Conservation (phyloP, 176 grass and related monocot genomes). For the Bothriochloa decipiens region DNA sequence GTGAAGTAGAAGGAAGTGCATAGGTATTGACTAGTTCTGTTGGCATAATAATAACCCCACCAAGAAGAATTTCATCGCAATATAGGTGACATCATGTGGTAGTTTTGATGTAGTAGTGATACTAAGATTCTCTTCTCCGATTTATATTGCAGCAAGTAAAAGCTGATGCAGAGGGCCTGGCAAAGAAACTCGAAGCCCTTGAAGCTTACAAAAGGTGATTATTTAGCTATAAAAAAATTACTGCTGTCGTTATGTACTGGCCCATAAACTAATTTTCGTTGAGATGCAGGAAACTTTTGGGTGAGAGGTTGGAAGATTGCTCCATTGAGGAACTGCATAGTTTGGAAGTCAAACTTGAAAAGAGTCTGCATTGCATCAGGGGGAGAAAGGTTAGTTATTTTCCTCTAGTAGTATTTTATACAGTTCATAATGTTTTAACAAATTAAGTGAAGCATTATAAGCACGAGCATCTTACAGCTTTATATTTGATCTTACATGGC, state of each 20-base stretch:
- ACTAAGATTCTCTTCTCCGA: background rate
- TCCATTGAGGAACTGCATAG: slow-evolving; percentile 63
- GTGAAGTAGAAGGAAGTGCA: background rate
- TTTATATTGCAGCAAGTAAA: slow-evolving; percentile 62
- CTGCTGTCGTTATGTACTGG: background rate
- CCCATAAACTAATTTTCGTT: background rate
- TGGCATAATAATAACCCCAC: background rate
- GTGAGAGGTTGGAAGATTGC: slow-evolving; percentile 66
- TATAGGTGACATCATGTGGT: background rate
- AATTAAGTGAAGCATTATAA: background rate
- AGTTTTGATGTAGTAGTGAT: background rate
- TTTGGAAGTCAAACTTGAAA: slow-evolving; percentile 60
- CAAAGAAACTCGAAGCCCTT: slow-evolving; percentile 63
- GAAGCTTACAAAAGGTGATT: slow-evolving; percentile 63
- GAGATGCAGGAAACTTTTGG: slow-evolving; percentile 62
- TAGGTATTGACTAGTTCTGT: background rate
- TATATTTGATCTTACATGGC: slow-evolving; percentile 19
- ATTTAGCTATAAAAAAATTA: background rate
- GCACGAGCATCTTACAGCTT: slow-evolving; percentile 8
- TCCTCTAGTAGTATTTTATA: background rate
- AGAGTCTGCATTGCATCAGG: slow-evolving; percentile 54
- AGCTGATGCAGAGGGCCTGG: slow-evolving; percentile 52
- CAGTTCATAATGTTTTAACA: background rate
- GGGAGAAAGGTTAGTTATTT: slow-evolving; percentile 56
- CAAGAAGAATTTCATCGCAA: background rate